phyloP scores from a whole-genome alignment of 805 yeast species.

The Maudiozyma pseudohumilis region DNA sequence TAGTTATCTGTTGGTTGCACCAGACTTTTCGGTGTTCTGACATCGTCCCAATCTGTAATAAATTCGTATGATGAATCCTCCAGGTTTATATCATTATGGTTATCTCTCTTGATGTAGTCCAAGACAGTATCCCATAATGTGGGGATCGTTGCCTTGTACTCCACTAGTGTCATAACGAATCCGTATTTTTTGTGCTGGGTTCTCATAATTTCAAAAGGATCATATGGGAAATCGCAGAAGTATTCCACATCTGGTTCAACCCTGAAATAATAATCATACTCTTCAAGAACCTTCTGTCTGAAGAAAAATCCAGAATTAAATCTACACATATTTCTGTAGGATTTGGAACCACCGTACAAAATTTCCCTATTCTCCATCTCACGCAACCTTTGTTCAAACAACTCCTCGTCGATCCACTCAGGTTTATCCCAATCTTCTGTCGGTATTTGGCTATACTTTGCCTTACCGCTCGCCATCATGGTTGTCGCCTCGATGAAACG shows the following conservation, averaged over 20 bases:
- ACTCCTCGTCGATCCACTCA: slow-evolving; percentile 49
- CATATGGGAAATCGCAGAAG: slow-evolving; percentile 76
- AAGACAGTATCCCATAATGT: slow-evolving; percentile 69
- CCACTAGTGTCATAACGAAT: slow-evolving; percentile 74
- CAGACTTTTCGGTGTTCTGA: slow-evolving; percentile 34
- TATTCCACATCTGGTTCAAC: slow-evolving; percentile 90
- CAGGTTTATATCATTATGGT: slow-evolving; percentile 45
- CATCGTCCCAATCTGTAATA: slow-evolving; percentile 43
- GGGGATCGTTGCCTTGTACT: slow-evolving; percentile 76
- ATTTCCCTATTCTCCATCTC: slow-evolving; percentile 39
- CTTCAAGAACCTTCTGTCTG: slow-evolving; percentile 57
- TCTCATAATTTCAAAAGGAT: slow-evolving; percentile 75
- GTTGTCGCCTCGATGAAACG: slow-evolving; percentile 53
- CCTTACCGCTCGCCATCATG: slow-evolving; percentile 51
- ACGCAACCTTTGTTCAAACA: slow-evolving; percentile 38
- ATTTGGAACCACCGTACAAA: slow-evolving; percentile 53
- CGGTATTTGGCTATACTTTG: slow-evolving; percentile 60
- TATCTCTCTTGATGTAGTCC: slow-evolving; percentile 42
- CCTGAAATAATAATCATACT: slow-evolving; percentile 87
- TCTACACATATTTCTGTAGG: slow-evolving; percentile 90
- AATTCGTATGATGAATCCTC: slow-evolving; percentile 27
- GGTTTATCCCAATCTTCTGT: slow-evolving; percentile 73
- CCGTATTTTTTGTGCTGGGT: slow-evolving; percentile 74
- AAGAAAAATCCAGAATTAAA: slow-evolving; percentile 88
- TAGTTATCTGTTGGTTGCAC: slow-evolving; percentile 45